A percentile compares a stretch with the other conserved stretches of the same genome.
phyloP scores from a whole-genome alignment of 768 basidiomycete genomes.

The Termitomyces sp. region DNA sequence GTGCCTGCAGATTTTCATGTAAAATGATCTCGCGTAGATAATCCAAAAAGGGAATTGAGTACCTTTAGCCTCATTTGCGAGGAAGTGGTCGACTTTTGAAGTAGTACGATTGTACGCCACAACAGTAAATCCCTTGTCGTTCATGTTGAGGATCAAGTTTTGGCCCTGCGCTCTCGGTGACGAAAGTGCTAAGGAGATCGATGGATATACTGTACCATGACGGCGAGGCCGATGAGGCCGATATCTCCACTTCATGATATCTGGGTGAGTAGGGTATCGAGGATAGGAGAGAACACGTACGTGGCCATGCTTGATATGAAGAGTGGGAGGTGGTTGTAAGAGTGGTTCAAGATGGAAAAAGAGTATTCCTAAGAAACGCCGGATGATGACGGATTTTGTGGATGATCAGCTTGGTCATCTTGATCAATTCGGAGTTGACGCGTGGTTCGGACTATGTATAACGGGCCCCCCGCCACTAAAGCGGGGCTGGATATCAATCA shows the following conservation, averaged over 20 bases:
- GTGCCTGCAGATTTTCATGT: slow-evolving; percentile 57
- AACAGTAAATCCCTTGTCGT: slow-evolving; percentile 98
- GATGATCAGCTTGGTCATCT: slow-evolving; percentile 23
- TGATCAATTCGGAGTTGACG: slow-evolving; percentile 17
- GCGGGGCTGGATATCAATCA: no score
- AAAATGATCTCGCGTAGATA: slow-evolving; percentile 16
- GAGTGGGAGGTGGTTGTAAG: slow-evolving; percentile 28
- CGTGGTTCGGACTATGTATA: background rate
- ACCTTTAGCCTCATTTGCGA: slow-evolving; percentile 98
- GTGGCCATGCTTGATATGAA: slow-evolving; percentile 43
- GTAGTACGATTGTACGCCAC: slow-evolving; percentile 97
- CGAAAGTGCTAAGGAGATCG: slow-evolving; percentile 14
- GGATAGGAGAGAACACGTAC: slow-evolving; percentile 17
- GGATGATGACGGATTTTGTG: slow-evolving; percentile 19
- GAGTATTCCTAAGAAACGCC: slow-evolving; percentile 21
- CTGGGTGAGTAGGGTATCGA: slow-evolving; percentile 10
- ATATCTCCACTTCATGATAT: slow-evolving; percentile 77
- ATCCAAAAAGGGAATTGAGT: slow-evolving; percentile 19
- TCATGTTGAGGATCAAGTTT: slow-evolving; percentile 98
- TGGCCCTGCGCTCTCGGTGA: slow-evolving; percentile 61
- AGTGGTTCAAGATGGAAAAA: slow-evolving; percentile 27
- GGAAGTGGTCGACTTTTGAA: slow-evolving; percentile 93
- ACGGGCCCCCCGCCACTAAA: background rate
- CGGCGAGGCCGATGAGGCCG: slow-evolving; percentile 97
- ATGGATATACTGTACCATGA: slow-evolving; percentile 67